These are phyloP conservation scores for Puya raimondii DNA, from an alignment of 176 grass and related monocot species.

Conservation along the genomic window DNA sequence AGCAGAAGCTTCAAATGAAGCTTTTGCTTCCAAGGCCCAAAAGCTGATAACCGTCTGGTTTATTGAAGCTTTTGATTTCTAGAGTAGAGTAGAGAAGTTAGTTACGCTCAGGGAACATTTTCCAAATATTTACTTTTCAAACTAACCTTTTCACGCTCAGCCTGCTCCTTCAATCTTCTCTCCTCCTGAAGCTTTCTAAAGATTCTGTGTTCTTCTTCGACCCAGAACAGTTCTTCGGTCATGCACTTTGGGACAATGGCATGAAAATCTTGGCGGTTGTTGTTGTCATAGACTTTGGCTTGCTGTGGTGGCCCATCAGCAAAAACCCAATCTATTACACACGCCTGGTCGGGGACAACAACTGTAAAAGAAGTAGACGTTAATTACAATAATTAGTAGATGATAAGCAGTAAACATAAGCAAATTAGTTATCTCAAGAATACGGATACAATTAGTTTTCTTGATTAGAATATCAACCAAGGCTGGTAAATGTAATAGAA, in stretches of 20 bases:
- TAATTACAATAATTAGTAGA: neutral
- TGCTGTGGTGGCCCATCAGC: slow-evolving; percentile 64
- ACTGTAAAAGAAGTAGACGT: slow-evolving; percentile 31
- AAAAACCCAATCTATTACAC: slow-evolving; percentile 78
- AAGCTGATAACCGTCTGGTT: too few species aligned
- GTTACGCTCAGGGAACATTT: neutral
- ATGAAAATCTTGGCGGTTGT: slow-evolving; percentile 67
- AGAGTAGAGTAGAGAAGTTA: too few species aligned
- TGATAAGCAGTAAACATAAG: neutral
- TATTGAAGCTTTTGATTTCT: too few species aligned
- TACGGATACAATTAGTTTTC: too few species aligned
- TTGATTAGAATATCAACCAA: too few species aligned
- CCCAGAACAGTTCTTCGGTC: slow-evolving; percentile 52
- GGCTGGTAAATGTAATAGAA: too few species aligned
- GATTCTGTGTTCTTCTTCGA: slow-evolving; percentile 72
- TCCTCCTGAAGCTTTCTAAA: slow-evolving; percentile 62
- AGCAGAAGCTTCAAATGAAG: neutral
- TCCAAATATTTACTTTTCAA: neutral
- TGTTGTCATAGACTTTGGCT: slow-evolving; percentile 82
- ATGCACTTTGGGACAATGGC: slow-evolving; percentile 54
- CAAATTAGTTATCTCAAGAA: too few species aligned
- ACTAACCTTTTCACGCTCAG: slow-evolving; percentile 50
- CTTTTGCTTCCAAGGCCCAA: too few species aligned
- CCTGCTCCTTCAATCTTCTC: slow-evolving; percentile 56
- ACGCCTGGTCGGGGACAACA: slow-evolving; percentile 47